phyloP scores from a whole-genome alignment of 257 asterid species.

The Solanum chmielewskii region DNA sequence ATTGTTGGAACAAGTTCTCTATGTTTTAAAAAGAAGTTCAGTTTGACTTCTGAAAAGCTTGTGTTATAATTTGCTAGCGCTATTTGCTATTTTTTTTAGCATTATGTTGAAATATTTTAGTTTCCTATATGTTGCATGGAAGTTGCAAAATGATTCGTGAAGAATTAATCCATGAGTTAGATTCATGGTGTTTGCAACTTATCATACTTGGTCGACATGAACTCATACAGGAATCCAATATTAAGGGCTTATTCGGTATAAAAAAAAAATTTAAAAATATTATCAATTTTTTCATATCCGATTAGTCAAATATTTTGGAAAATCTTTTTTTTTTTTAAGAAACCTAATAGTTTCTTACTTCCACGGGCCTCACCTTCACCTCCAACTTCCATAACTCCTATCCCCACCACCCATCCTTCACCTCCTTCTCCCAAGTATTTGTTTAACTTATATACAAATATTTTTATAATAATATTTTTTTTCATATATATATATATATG shows the following conservation, averaged over 20 bases:
- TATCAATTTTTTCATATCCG: fast-evolving
- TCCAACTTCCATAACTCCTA: neutral
- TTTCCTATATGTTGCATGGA: neutral
- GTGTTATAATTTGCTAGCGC: neutral
- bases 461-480: neutral
- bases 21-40: neutral
- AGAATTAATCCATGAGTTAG: neutral
- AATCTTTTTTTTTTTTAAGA: neutral
- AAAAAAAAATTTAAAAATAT: neutral
- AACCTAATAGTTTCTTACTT: neutral
- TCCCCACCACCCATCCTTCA: neutral
- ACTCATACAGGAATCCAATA: neutral
- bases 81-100: neutral
- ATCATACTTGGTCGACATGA: neutral
- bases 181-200: neutral
- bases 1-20: neutral
- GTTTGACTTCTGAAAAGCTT: neutral
- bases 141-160: neutral
- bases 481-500: neutral
- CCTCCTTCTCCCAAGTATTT: neutral
- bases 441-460: neutral
- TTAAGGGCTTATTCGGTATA: neutral
- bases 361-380: neutral
- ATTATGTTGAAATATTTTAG: neutral
- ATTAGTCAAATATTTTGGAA: fast-evolving